Percentiles rank a stretch among this genome's conserved stretches.
These are phyloP conservation scores for Micractinium conductrix DNA, from an alignment of 139 green algal genomes.

Conservation along the genomic window DNA sequence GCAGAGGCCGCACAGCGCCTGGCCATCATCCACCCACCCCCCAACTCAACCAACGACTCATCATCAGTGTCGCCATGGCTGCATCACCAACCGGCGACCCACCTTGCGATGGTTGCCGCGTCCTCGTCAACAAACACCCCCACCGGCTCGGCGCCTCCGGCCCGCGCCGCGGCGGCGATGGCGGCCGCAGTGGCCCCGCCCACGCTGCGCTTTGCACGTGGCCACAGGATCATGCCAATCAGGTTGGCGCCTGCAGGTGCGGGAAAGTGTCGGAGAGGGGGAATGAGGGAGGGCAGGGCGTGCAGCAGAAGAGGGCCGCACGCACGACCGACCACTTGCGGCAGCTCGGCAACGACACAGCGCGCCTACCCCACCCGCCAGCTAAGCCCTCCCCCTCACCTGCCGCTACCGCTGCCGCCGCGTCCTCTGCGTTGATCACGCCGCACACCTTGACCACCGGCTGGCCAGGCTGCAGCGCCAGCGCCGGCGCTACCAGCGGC, in stretches of 20 bases:
- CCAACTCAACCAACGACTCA: not conserved
- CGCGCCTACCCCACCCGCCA: too few relatives aligned
- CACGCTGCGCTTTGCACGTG: slow-evolving; percentile 78
- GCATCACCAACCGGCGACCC: not conserved
- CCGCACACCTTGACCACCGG: slow-evolving; percentile 80
- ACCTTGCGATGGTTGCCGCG: slow-evolving; percentile 64
- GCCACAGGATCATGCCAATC: slow-evolving; percentile 91
- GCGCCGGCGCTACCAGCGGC: too few relatives aligned
- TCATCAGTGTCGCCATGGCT: not conserved
- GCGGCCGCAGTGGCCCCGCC: slow-evolving; percentile 49
- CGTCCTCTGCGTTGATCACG: slow-evolving; percentile 74
- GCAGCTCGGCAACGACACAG: too few relatives aligned
- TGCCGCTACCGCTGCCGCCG: slow-evolving; percentile 57
- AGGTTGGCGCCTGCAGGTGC: slow-evolving; percentile 51
- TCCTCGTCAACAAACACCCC: slow-evolving; percentile 91
- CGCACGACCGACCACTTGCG: too few relatives aligned
- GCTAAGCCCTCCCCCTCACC: slow-evolving; percentile 37
- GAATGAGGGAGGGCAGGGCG: too few relatives aligned
- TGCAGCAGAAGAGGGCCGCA: too few relatives aligned
- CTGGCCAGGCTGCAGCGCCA: not conserved
- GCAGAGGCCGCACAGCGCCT: not conserved
- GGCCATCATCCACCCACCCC: too few relatives aligned
- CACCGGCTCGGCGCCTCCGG: slow-evolving; percentile 64
- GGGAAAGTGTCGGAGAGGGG: too few relatives aligned
- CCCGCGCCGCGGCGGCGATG: slow-evolving; percentile 65